These are phyloP conservation scores for Colletotrichum higginsianum DNA, from an alignment of 2,329 filamentous ascomycete genomes.

Conservation along the genomic window DNA sequence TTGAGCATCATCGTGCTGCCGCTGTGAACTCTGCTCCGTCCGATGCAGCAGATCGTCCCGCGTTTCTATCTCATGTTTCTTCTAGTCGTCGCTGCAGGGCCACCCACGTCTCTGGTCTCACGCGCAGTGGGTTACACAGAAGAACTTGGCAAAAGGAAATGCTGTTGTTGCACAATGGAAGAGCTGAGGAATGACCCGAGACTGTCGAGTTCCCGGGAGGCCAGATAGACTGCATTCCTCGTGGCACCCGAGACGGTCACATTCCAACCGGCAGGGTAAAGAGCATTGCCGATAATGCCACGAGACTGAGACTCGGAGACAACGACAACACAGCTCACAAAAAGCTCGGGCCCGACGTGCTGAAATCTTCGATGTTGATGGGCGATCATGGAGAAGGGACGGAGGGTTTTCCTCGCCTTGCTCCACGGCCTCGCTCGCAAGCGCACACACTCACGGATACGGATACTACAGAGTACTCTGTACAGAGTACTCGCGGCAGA, in stretches of 20 bases:
- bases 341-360: conserved; percentile 12
- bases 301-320: not conserved
- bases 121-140: not conserved
- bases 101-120: not conserved
- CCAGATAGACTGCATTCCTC: not conserved
- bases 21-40: conserved; percentile 22
- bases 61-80: conserved; percentile 33
- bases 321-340: not conserved
- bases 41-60: conserved; percentile 37
- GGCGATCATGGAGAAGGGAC: conserved; percentile 33
- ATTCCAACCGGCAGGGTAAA: conserved; percentile 2
- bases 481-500: too few species aligned
- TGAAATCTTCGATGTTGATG: conserved; percentile 21
- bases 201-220: not conserved
- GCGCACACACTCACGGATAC: not conserved
- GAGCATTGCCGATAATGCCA: not conserved
- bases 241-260: conserved; percentile 10
- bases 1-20: not conserved
- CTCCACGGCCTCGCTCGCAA: conserved; percentile 7
- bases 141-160: not conserved
- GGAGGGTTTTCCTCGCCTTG: conserved; percentile 18
- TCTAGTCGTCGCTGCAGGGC: not conserved
- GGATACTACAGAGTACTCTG: too few species aligned
- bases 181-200: not conserved
- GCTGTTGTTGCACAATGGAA: too few species aligned